Percentiles rank a stretch among this genome's conserved stretches.
phyloP scores from a whole-genome alignment of 176 grass and related monocot species.

The Dendrocalamus sinicus region DNA sequence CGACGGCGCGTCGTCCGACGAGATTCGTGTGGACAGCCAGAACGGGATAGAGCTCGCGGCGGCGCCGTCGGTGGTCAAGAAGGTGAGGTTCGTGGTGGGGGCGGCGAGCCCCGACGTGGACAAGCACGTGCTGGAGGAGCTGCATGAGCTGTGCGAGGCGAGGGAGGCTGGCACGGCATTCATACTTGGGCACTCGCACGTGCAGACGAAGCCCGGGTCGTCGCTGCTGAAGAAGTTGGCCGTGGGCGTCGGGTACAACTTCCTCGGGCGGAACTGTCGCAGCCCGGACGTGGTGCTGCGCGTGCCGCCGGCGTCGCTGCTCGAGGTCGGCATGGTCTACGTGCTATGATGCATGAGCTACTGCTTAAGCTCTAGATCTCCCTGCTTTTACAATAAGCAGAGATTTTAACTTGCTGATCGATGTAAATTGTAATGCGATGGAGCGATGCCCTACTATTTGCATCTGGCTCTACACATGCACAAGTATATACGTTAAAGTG shows the following conservation, averaged over 20 bases:
- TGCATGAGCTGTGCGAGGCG: slow-evolving; percentile 71
- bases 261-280: slow-evolving; percentile 87
- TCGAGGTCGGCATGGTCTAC: slow-evolving; percentile 99
- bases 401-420: background rate
- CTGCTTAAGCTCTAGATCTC: background rate
- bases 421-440: background rate
- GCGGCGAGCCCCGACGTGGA: slow-evolving; percentile 53
- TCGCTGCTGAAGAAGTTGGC: slow-evolving; percentile 80
- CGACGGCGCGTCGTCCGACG: slow-evolving; percentile 31
- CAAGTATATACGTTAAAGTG: too few species aligned
- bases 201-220: slow-evolving; percentile 77
- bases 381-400: slow-evolving; percentile 15
- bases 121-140: slow-evolving; percentile 64
- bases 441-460: background rate
- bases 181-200: slow-evolving; percentile 92
- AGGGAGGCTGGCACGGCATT: slow-evolving; percentile 84
- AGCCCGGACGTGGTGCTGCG: slow-evolving; percentile 80
- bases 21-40: slow-evolving; percentile 28
- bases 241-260: slow-evolving; percentile 77
- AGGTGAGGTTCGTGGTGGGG: slow-evolving; percentile 75
- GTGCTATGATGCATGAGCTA: slow-evolving; percentile 52
- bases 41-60: slow-evolving; percentile 45
- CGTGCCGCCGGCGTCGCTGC: slow-evolving; percentile 89
- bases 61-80: slow-evolving; percentile 39
- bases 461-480: too few species aligned